A percentile compares a stretch with the other conserved stretches of the same genome.
phyloP scores from a whole-genome alignment of 768 basidiomycete genomes.

The Arthromyces matolae region DNA sequence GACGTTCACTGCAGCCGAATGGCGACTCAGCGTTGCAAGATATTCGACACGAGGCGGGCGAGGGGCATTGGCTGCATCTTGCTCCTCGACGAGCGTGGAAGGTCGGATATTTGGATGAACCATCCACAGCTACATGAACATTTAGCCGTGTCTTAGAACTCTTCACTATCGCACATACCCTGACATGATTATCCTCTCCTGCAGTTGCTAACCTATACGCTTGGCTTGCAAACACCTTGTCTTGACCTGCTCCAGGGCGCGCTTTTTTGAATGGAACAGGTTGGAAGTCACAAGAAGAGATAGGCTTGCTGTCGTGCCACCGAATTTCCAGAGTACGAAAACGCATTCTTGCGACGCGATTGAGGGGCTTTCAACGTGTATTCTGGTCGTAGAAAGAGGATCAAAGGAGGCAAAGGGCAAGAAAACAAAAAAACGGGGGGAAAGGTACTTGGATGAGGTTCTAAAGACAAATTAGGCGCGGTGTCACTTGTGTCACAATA shows the following conservation, averaged over 20 bases:
- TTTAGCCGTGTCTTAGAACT: constrained; percentile 10
- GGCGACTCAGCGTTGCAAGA: constrained; percentile 87
- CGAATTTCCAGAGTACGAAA: constrained; percentile 90
- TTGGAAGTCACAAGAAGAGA: constrained; percentile 97
- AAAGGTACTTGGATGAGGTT: constrained; percentile 1
- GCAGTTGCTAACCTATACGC: constrained; percentile 91
- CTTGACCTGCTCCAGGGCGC: constrained; percentile 51
- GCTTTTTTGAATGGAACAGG: constrained; percentile 78
- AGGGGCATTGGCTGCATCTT: constrained; percentile 28
- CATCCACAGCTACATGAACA: constrained; percentile 78
- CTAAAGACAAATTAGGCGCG: constrained; percentile 1
- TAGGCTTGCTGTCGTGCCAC: constrained; percentile 95
- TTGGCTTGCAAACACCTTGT: constrained; percentile 60
- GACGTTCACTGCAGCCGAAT: constrained; percentile 94
- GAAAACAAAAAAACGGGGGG: constrained; percentile 6
- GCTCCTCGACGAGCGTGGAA: constrained; percentile 46
- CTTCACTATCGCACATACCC: constrained; percentile 55
- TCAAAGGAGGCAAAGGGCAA: neutral
- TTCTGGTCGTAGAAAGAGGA: neutral
- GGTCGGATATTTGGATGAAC: constrained; percentile 88
- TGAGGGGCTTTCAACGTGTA: constrained; percentile 12
- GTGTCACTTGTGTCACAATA: constrained; percentile 10
- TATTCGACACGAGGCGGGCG: constrained; percentile 88
- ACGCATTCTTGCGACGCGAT: constrained; percentile 52
- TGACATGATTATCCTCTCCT: constrained; percentile 95